A percentile compares a stretch with the other conserved stretches of the same genome.
These are phyloP conservation scores for Fraxinus americana DNA, from an alignment of 257 asterid species.

Conservation along the genomic window DNA sequence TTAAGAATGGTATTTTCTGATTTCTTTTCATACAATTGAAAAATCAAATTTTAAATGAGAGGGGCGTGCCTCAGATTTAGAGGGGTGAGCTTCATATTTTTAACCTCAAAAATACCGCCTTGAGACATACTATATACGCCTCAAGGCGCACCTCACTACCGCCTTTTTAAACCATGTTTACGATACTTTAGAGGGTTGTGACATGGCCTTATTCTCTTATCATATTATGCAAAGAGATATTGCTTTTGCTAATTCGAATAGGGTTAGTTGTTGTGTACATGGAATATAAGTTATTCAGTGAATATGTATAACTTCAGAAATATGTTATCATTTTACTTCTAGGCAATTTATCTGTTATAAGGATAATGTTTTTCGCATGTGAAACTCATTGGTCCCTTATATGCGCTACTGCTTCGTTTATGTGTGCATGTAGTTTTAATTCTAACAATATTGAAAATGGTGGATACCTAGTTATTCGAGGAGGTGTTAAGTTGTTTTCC, in stretches of 20 bases:
- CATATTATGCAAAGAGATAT: too few relatives aligned
- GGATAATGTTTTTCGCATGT: not conserved
- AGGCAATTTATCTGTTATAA: not conserved
- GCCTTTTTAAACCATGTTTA: too few relatives aligned
- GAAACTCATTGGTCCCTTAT: not conserved
- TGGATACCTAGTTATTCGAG: not conserved
- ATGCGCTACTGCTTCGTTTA: not conserved
- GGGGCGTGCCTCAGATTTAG: too few relatives aligned
- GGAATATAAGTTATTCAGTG: not conserved
- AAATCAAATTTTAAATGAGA: too few relatives aligned
- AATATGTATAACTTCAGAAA: not conserved
- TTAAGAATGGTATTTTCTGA: too few relatives aligned
- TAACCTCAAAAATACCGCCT: too few relatives aligned
- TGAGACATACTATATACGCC: too few relatives aligned
- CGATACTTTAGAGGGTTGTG: not conserved
- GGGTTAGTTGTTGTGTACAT: not conserved
- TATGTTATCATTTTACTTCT: not conserved
- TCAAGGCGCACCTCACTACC: too few relatives aligned
- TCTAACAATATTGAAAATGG: not conserved
- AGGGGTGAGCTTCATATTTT: too few relatives aligned
- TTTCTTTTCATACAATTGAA: too few relatives aligned
- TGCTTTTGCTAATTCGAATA: too few relatives aligned
- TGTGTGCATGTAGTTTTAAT: not conserved
- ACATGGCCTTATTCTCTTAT: not conserved
- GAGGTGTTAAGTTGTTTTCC: not conserved